These are phyloP conservation scores for Podila epicladia DNA, from an alignment of 192 early-diverging fungal species.

Conservation along the genomic window DNA sequence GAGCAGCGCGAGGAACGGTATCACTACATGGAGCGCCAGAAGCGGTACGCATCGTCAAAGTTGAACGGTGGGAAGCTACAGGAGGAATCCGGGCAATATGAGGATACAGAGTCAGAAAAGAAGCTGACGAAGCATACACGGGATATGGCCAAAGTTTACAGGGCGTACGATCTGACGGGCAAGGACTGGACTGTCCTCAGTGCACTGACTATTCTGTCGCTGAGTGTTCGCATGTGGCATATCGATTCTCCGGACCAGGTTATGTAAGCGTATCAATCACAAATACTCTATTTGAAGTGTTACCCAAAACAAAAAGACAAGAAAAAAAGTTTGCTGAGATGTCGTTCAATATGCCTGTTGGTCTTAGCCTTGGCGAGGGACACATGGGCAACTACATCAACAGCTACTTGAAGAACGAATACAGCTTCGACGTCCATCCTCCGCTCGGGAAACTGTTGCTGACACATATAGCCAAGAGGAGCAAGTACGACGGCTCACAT, in stretches of 20 bases:
- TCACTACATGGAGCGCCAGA: not conserved
- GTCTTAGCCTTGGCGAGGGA: not conserved
- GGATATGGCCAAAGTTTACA: not conserved
- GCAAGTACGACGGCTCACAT: not conserved
- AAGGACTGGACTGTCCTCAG: not conserved
- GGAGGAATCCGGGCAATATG: not conserved
- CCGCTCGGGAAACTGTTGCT: not conserved
- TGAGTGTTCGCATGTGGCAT: not conserved
- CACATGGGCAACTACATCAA: not conserved
- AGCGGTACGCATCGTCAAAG: not conserved
- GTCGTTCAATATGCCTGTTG: too few species aligned
- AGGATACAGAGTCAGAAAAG: not conserved
- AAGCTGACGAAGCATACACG: not conserved
- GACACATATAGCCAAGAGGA: not conserved
- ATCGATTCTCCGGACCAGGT: not conserved
- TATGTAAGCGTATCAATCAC: not conserved
- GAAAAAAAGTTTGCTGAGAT: too few species aligned
- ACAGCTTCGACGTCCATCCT: slow-evolving; percentile 3
- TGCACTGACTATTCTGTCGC: not conserved
- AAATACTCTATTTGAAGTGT: too few species aligned
- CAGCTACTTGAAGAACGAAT: not conserved
- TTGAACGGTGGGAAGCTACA: not conserved
- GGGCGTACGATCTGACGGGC: not conserved
- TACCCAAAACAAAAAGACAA: too few species aligned
- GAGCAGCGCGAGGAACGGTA: too few species aligned